Percentiles rank a stretch among this genome's conserved stretches.
Conservation (phyloP, 495 filamentous ascomycete species). For the Mytilinidion resinicola region DNA sequence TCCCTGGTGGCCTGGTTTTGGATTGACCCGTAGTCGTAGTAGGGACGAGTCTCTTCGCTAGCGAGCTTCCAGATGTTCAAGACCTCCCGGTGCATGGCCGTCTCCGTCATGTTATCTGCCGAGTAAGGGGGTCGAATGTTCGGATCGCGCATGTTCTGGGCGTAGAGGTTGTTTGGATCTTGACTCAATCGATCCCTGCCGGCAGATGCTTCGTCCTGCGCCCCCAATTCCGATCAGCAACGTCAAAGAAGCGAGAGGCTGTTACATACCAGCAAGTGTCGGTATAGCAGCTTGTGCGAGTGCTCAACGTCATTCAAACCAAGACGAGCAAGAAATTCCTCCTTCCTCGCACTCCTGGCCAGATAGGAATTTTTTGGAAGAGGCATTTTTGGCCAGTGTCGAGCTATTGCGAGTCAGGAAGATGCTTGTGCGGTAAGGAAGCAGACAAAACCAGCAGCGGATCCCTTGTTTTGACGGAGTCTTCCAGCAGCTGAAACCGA, state of each 20-base stretch:
- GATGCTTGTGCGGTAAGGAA: not conserved
- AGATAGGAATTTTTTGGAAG: not conserved
- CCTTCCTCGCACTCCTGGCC: constrained; percentile 21
- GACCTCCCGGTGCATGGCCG: constrained; percentile 33
- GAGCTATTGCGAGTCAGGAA: too few relatives aligned
- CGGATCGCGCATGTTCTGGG: constrained; percentile 12
- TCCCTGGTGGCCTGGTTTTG: constrained; percentile 29
- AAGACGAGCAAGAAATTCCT: constrained; percentile 28
- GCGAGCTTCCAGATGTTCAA: constrained; percentile 24
- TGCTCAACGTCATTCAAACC: constrained; percentile 25
- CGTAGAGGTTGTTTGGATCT: constrained; percentile 20
- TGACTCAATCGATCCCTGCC: constrained; percentile 30
- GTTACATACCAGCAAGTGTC: not conserved
- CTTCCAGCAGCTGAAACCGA: not conserved
- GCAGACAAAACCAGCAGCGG: not conserved
- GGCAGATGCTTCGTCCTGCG: constrained; percentile 32
- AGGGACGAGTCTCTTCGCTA: constrained; percentile 15
- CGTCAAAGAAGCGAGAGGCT: constrained; percentile 12
- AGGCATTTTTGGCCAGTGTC: constrained; percentile 6
- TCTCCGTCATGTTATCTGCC: constrained; percentile 33
- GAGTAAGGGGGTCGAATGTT: constrained; percentile 28
- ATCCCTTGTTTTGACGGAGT: not conserved
- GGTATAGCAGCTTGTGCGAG: constrained; percentile 13
- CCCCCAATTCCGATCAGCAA: not conserved
- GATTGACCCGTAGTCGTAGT: constrained; percentile 32